Conservation (phyloP, 2,329 filamentous ascomycete genomes). For the Penicillium sp. region DNA sequence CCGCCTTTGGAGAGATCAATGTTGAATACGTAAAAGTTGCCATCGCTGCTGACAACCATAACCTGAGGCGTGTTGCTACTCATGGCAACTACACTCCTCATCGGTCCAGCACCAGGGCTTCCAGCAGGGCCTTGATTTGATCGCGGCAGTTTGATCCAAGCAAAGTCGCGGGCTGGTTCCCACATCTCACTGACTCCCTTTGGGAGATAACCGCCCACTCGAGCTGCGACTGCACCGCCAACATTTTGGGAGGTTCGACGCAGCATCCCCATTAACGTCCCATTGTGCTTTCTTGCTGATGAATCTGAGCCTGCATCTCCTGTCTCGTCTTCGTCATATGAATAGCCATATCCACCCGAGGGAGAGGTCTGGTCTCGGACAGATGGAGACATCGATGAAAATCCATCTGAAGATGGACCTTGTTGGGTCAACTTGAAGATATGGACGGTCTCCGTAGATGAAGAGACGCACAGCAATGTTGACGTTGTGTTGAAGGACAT, state of each 20-base stretch:
- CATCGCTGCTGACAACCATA: slow-evolving; percentile 97
- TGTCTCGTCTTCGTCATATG: slow-evolving; percentile 35
- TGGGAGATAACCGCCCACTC: slow-evolving; percentile 88
- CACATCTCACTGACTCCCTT: slow-evolving; percentile 96
- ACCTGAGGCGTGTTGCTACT: slow-evolving; percentile 92
- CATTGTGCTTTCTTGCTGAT: slow-evolving; percentile 56
- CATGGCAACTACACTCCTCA: slow-evolving; percentile 95
- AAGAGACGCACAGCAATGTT: slow-evolving; percentile 91
- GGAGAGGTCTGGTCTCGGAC: slow-evolving; percentile 28
- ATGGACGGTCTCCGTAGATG: slow-evolving; percentile 93
- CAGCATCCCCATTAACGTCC: slow-evolving; percentile 85
- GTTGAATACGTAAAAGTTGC: slow-evolving; percentile 91
- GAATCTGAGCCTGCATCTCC: slow-evolving; percentile 37
- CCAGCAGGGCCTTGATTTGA: slow-evolving; percentile 40
- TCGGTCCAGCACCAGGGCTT: slow-evolving; percentile 53
- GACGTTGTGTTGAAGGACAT: slow-evolving; percentile 98
- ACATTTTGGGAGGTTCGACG: slow-evolving; percentile 95
- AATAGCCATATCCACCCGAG: slow-evolving; percentile 29
- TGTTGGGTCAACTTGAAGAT: slow-evolving; percentile 76
- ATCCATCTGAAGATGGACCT: slow-evolving; percentile 32
- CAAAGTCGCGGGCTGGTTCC: slow-evolving; percentile 93
- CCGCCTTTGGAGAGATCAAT: slow-evolving; percentile 94
- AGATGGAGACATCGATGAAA: slow-evolving; percentile 27
- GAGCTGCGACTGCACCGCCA: slow-evolving; percentile 82
- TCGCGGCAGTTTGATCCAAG: slow-evolving; percentile 90